Evolutionary conservation across 495 filamentous ascomycete genomes (phyloP), one percentile per base, ranked within the genome.

Genomic region (Patellaria atrata): DNA sequence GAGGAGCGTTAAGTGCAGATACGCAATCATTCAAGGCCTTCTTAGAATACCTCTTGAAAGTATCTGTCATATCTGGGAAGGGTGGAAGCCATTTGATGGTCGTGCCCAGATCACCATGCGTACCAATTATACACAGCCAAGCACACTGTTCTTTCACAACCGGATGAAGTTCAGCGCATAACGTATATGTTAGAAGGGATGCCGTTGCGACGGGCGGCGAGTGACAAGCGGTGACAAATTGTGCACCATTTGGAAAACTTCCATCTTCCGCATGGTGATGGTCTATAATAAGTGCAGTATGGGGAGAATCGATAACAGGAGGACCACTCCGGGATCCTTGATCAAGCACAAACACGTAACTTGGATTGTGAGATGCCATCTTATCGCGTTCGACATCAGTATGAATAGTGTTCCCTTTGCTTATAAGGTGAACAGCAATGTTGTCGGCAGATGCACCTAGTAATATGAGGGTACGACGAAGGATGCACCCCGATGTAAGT

Each of bases 101-200:
- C 25, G 60, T 70, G 27, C 69, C 70, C 2, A 75, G 53, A 37
- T 75, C 71, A n/a, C 67, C 70, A 37, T 73, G 67, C 0, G 69
- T 73, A 1, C 71, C 71, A 35, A 75, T 63, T 2, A 55, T 57
- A 35, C 64, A 69, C 1, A 75, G 47, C 57, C 67, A 72, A 17
- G 54, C 67, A 40, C 68, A 68, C 14, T 50, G 46, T 8, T 45
- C 44, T 9, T 43, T 44, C 6, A 73, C 60, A 12, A 54, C 45
- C 7, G 52, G 50, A 38, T 71, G 58, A 8, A 75, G 51, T 1
- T 53, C 47, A 14, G 52, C 50, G 43, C 72, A 75, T 10, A 75
- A 60, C 13, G 65, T 55, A 43, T 71, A 73, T 0, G 72, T 70
- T 3, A 75, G 52, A 0, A 75, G 48, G 8, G 71, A 56, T 18